phyloP scores from a whole-genome alignment of 1,139 yeast species.

The Pichia terricola region DNA sequence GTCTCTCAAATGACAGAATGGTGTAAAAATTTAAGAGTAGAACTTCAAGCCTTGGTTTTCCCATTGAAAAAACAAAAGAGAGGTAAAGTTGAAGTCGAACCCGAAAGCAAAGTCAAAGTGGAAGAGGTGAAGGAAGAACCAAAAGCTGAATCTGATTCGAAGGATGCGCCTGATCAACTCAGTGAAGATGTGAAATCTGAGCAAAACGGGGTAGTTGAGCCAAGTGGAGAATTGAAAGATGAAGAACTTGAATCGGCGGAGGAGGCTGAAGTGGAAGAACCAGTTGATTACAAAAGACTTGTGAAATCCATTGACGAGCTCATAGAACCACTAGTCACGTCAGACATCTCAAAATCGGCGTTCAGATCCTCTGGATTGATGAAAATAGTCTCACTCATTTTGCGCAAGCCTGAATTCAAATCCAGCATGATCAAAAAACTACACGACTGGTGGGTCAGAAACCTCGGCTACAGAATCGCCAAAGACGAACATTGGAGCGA shows the following conservation, averaged over 20 bases:
- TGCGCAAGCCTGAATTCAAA: constrained; percentile 28
- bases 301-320: constrained; percentile 17
- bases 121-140: background rate
- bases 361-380: constrained; percentile 24
- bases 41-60: constrained; percentile 18
- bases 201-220: background rate
- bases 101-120: background rate
- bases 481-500: constrained; percentile 21
- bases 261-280: background rate
- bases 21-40: constrained; percentile 17
- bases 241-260: background rate
- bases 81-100: constrained; percentile 4
- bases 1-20: constrained; percentile 14
- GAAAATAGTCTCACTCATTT: constrained; percentile 23
- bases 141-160: background rate
- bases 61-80: constrained; percentile 9
- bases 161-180: background rate
- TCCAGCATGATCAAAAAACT: constrained; percentile 15
- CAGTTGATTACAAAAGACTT: constrained; percentile 13
- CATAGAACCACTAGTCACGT: constrained; percentile 13
- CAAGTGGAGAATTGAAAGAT: background rate
- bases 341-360: constrained; percentile 19
- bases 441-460: constrained; percentile 16
- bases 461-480: constrained; percentile 19
- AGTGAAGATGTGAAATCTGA: background rate